These are phyloP conservation scores for Emericellopsis cladophorae DNA, from an alignment of 2,329 filamentous ascomycete species.

Conservation along the genomic window DNA sequence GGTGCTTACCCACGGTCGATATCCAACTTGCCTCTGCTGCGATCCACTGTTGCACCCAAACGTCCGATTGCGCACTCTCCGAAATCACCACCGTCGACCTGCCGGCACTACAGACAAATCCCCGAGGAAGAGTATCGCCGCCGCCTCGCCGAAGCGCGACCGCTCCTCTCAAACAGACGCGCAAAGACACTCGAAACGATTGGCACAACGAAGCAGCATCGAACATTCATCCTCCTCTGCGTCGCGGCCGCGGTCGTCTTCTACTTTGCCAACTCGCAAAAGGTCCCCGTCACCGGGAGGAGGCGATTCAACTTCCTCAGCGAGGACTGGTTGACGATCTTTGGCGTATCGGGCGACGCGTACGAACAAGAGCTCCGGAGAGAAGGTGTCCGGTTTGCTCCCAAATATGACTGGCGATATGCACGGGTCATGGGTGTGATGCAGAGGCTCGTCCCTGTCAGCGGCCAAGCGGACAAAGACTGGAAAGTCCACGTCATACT, in stretches of 20 bases:
- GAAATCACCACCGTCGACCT: too few species aligned
- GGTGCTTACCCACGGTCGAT: too few species aligned
- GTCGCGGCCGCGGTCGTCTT: constrained; percentile 36
- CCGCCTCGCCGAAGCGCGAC: constrained; percentile 7
- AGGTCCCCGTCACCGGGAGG: constrained; percentile 60
- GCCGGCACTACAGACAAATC: background rate
- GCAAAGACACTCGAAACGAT: constrained; percentile 13
- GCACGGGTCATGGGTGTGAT: constrained; percentile 51
- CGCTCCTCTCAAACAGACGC: constrained; percentile 15
- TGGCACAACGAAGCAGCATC: constrained; percentile 15
- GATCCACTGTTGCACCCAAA: too few species aligned
- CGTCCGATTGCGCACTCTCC: too few species aligned
- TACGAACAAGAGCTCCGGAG: constrained; percentile 41
- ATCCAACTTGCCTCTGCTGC: too few species aligned
- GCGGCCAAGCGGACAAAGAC: constrained; percentile 40
- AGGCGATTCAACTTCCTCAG: constrained; percentile 59
- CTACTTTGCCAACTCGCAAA: constrained; percentile 58
- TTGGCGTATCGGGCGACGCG: constrained; percentile 11
- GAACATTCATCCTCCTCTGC: constrained; percentile 24
- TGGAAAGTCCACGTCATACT: constrained; percentile 71
- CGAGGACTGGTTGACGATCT: constrained; percentile 28
- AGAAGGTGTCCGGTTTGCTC: constrained; percentile 41
- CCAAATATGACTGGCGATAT: constrained; percentile 43
- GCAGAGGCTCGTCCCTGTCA: constrained; percentile 52
- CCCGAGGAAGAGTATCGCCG: background rate